Evolutionary conservation across 2,329 filamentous ascomycete genomes (phyloP).

Genomic region (Diaporthe citri): DNA sequence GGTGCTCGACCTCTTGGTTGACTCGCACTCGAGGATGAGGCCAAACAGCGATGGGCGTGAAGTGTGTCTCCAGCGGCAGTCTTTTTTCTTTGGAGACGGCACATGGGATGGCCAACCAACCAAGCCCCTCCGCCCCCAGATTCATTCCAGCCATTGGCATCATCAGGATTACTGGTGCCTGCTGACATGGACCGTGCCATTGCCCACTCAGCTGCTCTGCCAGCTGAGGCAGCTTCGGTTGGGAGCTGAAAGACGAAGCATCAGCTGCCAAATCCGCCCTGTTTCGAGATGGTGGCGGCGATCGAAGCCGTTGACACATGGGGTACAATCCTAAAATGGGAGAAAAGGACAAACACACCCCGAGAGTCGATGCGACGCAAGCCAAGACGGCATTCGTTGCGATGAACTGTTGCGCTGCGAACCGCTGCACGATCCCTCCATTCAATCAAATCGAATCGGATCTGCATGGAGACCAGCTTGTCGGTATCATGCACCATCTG

Average conservation of each 20-base stretch:
- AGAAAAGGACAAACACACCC: background rate
- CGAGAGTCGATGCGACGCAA: conserved; percentile 1
- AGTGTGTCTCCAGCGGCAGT: background rate
- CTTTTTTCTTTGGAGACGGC: background rate
- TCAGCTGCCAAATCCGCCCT: conserved; percentile 28
- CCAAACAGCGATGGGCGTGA: background rate
- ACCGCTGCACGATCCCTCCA: conserved; percentile 25
- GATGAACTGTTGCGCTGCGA: conserved; percentile 27
- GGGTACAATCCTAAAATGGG: background rate
- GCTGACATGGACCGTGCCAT: background rate
- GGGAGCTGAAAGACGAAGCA: conserved; percentile 14
- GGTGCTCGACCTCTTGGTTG: background rate
- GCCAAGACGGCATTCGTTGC: conserved; percentile 16
- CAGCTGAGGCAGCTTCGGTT: conserved; percentile 10
- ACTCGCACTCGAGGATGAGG: background rate
- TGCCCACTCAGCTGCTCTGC: conserved; percentile 7
- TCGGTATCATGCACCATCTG: conserved; percentile 5
- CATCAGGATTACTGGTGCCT: background rate
- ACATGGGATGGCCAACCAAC: background rate
- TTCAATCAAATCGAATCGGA: conserved; percentile 9
- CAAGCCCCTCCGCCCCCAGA: background rate
- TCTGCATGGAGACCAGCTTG: conserved; percentile 8
- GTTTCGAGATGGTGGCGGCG: background rate
- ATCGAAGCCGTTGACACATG: background rate
- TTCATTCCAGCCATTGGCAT: background rate